Conservation (phyloP, 345 rosid species). For the Salix arbutifolia region DNA sequence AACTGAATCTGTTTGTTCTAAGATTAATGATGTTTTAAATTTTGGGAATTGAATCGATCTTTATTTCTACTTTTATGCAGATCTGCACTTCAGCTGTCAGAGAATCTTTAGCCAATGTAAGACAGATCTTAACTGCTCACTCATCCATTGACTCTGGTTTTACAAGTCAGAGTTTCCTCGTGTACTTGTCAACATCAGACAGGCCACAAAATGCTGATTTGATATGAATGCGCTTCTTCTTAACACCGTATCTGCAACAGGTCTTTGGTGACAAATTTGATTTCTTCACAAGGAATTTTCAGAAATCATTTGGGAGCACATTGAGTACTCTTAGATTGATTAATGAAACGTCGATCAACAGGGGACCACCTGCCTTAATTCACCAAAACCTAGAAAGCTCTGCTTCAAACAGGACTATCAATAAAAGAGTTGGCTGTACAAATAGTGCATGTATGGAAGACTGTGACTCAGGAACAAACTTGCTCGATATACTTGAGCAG, state of each 20-base stretch:
- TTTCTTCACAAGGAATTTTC: constrained; percentile 60
- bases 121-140: constrained; percentile 40
- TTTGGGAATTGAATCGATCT: neutral
- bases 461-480: constrained; percentile 32
- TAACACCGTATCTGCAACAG: constrained; percentile 39
- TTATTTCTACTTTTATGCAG: constrained; percentile 42
- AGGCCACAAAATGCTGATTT: constrained; percentile 19
- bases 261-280: constrained; percentile 69
- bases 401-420: constrained; percentile 14
- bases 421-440: constrained; percentile 8
- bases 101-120: constrained; percentile 91
- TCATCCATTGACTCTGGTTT: constrained; percentile 36
- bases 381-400: constrained; percentile 22
- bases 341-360: constrained; percentile 42
- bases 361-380: constrained; percentile 14
- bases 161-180: constrained; percentile 30
- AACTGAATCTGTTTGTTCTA: neutral
- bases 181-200: neutral
- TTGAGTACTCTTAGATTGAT: constrained; percentile 71
- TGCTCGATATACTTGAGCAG: constrained; percentile 28
- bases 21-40: neutral
- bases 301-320: constrained; percentile 80
- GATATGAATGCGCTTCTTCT: constrained; percentile 16
- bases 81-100: constrained; percentile 74
- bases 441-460: constrained; percentile 21